phyloP scores from a whole-genome alignment of 2,329 filamentous ascomycete species.

The Penicillium sumatraense region DNA sequence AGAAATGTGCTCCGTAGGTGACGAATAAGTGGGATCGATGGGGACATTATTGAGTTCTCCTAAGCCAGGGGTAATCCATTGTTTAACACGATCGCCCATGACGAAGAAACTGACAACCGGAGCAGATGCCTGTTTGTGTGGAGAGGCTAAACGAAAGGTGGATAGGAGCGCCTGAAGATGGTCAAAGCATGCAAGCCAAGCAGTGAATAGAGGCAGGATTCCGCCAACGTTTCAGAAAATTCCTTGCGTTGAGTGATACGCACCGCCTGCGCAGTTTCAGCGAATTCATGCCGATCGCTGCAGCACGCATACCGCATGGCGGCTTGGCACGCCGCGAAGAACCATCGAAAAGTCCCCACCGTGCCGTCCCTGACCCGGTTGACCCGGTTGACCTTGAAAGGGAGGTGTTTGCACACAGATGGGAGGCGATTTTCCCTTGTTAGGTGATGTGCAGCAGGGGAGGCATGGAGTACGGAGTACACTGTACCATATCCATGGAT shows the following conservation, averaged over 20 bases:
- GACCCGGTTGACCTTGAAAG: too few species aligned
- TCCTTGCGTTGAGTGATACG: slow-evolving; percentile 18
- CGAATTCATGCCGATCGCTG: slow-evolving; percentile 22
- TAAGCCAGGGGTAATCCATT: neutral
- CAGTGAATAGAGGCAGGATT: slow-evolving; percentile 15
- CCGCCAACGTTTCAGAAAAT: slow-evolving; percentile 27
- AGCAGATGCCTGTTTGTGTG: slow-evolving; percentile 6
- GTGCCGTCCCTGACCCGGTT: slow-evolving; percentile 2
- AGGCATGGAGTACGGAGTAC: neutral
- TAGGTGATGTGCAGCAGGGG: neutral
- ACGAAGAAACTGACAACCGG: neutral
- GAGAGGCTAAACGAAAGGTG: neutral
- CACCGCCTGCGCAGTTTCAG: slow-evolving; percentile 22
- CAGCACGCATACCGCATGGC: slow-evolving; percentile 19
- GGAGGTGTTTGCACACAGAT: too few species aligned
- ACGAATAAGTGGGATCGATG: neutral
- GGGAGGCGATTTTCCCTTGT: too few species aligned
- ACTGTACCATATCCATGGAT: neutral
- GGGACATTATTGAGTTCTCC: neutral
- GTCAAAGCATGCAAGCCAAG: neutral
- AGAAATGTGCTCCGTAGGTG: neutral
- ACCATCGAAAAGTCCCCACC: slow-evolving; percentile 16
- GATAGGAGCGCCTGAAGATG: neutral
- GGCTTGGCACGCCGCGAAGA: slow-evolving; percentile 19
- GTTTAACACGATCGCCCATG: neutral